These are phyloP conservation scores for Teratosphaeria destructans DNA, from an alignment of 2,329 filamentous ascomycete genomes.

Conservation along the genomic window DNA sequence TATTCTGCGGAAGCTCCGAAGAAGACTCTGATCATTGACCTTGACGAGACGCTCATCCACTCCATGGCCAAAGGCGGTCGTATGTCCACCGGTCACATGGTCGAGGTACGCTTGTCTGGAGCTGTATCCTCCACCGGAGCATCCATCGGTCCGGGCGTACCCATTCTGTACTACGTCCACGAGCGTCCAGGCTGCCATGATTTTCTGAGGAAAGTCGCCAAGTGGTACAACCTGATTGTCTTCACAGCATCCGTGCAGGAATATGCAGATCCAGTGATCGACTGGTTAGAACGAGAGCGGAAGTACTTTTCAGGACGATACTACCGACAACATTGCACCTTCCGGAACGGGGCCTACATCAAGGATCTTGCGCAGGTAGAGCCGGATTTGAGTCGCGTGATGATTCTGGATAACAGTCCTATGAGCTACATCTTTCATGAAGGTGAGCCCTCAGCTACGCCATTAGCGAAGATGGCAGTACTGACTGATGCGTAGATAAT, in stretches of 20 bases:
- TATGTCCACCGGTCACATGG: constrained; percentile 97
- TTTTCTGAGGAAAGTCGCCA: constrained; percentile 83
- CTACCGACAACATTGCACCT: constrained; percentile 95
- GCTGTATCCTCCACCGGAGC: constrained; percentile 13
- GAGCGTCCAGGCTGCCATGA: constrained; percentile 96
- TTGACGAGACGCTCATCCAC: constrained; percentile 96
- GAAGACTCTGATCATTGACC: constrained; percentile 89
- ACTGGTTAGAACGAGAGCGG: constrained; percentile 93
- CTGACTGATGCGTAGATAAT: constrained; percentile 56
- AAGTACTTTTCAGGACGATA: constrained; percentile 93
- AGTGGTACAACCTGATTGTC: constrained; percentile 95
- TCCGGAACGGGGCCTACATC: constrained; percentile 91
- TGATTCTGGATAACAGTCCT: constrained; percentile 97
- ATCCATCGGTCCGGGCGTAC: constrained; percentile 69
- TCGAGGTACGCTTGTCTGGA: constrained; percentile 56
- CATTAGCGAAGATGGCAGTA: background rate
- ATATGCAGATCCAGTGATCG: constrained; percentile 96
- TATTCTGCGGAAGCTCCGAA: constrained; percentile 51
- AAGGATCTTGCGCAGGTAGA: constrained; percentile 95
- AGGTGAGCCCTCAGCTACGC: constrained; percentile 47
- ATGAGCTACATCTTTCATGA: constrained; percentile 98
- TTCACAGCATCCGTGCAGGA: constrained; percentile 98
- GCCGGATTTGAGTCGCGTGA: constrained; percentile 92
- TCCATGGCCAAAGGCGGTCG: constrained; percentile 93
- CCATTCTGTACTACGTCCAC: constrained; percentile 97